phyloP scores from a whole-genome alignment of 495 filamentous ascomycete genomes.

The Parmelia sp. region DNA sequence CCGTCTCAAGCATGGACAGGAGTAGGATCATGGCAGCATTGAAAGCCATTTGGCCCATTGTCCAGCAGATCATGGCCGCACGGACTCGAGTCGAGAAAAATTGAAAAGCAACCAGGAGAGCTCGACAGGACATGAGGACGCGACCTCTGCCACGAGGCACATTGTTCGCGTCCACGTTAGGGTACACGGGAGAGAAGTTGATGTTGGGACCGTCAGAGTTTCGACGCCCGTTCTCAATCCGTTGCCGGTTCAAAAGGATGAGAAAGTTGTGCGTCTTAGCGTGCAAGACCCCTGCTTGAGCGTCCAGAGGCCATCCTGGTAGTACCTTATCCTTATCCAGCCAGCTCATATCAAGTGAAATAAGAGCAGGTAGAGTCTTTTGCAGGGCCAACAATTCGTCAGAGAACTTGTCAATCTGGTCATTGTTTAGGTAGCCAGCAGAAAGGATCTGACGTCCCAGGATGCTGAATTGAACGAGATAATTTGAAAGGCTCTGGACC shows the following conservation, averaged over 20 bases:
- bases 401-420: slow-evolving; percentile 41
- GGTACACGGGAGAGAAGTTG: slow-evolving; percentile 10
- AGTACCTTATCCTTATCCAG: slow-evolving; percentile 32
- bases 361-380: slow-evolving; percentile 38
- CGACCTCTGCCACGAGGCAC: slow-evolving; percentile 35
- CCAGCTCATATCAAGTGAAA: slow-evolving; percentile 44
- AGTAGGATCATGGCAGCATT: slow-evolving; percentile 44
- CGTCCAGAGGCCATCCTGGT: slow-evolving; percentile 41
- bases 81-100: slow-evolving; percentile 39
- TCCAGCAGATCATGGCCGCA: slow-evolving; percentile 42
- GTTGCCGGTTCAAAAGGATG: slow-evolving; percentile 42
- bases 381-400: slow-evolving; percentile 35
- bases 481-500: slow-evolving; percentile 36
- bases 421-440: slow-evolving; percentile 33
- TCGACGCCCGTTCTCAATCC: slow-evolving; percentile 27
- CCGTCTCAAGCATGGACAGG: slow-evolving; percentile 39
- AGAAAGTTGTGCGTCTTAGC: slow-evolving; percentile 42
- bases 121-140: slow-evolving; percentile 37
- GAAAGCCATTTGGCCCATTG: slow-evolving; percentile 43
- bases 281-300: slow-evolving; percentile 37
- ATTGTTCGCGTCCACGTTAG: slow-evolving; percentile 12
- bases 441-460: slow-evolving; percentile 41
- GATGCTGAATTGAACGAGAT: slow-evolving; percentile 41
- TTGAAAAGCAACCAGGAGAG: slow-evolving; percentile 38
- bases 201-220: slow-evolving; percentile 15